Base-by-base conservation (phyloP, 1,284 basidiomycete species). In the Malassezia restricta region DNA sequence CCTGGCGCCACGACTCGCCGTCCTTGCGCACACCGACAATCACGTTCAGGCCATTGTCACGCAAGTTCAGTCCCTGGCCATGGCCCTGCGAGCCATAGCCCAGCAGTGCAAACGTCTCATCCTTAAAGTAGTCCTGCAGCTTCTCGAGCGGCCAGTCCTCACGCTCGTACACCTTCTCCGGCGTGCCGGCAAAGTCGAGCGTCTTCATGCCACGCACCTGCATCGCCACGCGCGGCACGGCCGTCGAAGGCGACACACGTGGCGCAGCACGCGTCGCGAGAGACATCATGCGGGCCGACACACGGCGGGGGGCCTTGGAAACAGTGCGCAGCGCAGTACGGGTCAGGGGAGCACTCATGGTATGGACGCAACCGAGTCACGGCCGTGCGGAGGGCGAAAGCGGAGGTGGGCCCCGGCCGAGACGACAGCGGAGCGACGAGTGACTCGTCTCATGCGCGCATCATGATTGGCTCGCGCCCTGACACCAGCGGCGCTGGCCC, bases 21-120 rank as follows among this genome's bases (percentile, higher is more conserved):
- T 83, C 84, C 77, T 96, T 85, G 68, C 94, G 88, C 64, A 99
- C 94, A 81, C 94, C 94, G 74, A 99, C 84, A 65, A 98, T 88
- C 77, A 99, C 91, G 71, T 96, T 98, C 65, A 99, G 78, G 63
- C 94, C 94, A 71, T 98, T 91, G 81, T 98, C 94, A 73, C 94
- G 90, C 57, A 92, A 89, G 76, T 98, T 98, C 75, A 98, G 79
- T 68, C 91, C 91, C 78, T 98, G 94, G 43, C 91, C 94, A 76
- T 98, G 92, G 49, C 91, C 91, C 78, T 79, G 77, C 37, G 94
- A 96, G 63, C 94, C 94, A 76, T 99, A 98, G 60, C 94, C 96
- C 38, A 70, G 65, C 42, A 98, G 63, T 62, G 92, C 92, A 59
- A 99, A 87, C 63, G 92, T 96, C 78, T 99, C 94, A 75, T 96